Evolutionary conservation across 2,329 filamentous ascomycete species (phyloP).

Genomic region (Blastomyces emzantsi): DNA sequence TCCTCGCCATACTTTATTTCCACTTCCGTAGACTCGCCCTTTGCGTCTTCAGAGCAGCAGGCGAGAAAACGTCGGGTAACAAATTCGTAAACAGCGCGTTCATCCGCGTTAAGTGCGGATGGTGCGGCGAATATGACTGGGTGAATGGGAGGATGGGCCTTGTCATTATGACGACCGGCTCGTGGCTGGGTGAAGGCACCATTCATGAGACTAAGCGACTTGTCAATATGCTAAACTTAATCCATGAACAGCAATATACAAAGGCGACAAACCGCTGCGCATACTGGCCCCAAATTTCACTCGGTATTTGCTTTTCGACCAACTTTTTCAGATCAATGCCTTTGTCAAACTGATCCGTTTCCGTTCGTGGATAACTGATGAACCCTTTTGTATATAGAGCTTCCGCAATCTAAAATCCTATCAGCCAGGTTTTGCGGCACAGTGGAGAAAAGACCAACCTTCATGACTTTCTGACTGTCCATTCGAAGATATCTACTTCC

Average conservation of each 20-base stretch:
- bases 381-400: conserved; percentile 85
- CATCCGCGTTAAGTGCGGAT: conserved; percentile 50
- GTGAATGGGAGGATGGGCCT: conserved; percentile 95
- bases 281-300: conserved; percentile 68
- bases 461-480: conserved; percentile 86
- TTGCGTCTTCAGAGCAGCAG: conserved; percentile 90
- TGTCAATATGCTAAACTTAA: conserved; percentile 8
- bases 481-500: conserved; percentile 83
- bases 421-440: conserved; percentile 6
- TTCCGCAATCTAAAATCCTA: conserved; percentile 53
- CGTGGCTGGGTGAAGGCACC: conserved; percentile 75
- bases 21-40: conserved; percentile 75
- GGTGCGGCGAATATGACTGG: conserved; percentile 76
- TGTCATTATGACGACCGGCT: conserved; percentile 81
- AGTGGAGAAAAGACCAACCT: conserved; percentile 31
- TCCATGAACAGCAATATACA: not conserved
- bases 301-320: conserved; percentile 73
- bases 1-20: conserved; percentile 79
- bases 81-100: conserved; percentile 82
- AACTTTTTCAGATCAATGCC: conserved; percentile 75
- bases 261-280: conserved; percentile 50
- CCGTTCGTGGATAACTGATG: conserved; percentile 95
- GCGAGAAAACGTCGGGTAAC: conserved; percentile 85
- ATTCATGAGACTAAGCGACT: conserved; percentile 47
- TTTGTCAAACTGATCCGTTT: conserved; percentile 90